Percentiles rank a stretch among this genome's conserved stretches.
These are phyloP conservation scores for Drechslerella stenobrocha DNA, from an alignment of 2,329 filamentous ascomycete species.

Conservation along the genomic window DNA sequence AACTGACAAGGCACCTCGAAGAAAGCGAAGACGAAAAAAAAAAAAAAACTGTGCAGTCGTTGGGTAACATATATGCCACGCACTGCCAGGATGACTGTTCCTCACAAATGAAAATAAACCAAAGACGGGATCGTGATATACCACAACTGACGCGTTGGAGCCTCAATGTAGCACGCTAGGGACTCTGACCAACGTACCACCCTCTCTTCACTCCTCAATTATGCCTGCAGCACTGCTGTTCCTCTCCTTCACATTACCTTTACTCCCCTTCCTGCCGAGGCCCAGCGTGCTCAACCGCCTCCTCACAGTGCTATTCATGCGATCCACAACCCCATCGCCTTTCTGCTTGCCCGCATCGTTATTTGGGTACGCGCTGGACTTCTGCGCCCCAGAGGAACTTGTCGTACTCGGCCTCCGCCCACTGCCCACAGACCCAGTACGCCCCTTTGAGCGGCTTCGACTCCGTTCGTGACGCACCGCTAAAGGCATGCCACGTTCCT, in stretches of 20 bases:
- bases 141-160: slow-evolving; percentile 24
- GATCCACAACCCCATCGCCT: slow-evolving; percentile 44
- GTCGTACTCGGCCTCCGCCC: slow-evolving; percentile 45
- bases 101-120: slow-evolving; percentile 4
- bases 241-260: slow-evolving; percentile 52
- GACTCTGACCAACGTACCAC: neutral
- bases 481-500: slow-evolving; percentile 27
- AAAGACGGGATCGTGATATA: slow-evolving; percentile 21
- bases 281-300: slow-evolving; percentile 79
- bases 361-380: slow-evolving; percentile 31
- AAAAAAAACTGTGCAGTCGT: slow-evolving; percentile 6
- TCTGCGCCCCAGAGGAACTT: slow-evolving; percentile 43
- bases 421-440: slow-evolving; percentile 37
- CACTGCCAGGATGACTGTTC: neutral
- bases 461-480: slow-evolving; percentile 39
- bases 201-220: slow-evolving; percentile 25
- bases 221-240: slow-evolving; percentile 27
- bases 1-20: slow-evolving; percentile 3
- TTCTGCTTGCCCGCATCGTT: slow-evolving; percentile 41
- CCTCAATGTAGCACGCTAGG: neutral
- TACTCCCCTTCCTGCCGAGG: slow-evolving; percentile 61
- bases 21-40: slow-evolving; percentile 1
- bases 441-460: slow-evolving; percentile 40
- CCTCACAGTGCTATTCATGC: slow-evolving; percentile 67
- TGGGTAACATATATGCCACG: slow-evolving; percentile 2